Percentiles rank a stretch among this genome's conserved stretches.
phyloP scores from a whole-genome alignment of 2,329 filamentous ascomycete species.

The Arthrobotrys megalospora region DNA sequence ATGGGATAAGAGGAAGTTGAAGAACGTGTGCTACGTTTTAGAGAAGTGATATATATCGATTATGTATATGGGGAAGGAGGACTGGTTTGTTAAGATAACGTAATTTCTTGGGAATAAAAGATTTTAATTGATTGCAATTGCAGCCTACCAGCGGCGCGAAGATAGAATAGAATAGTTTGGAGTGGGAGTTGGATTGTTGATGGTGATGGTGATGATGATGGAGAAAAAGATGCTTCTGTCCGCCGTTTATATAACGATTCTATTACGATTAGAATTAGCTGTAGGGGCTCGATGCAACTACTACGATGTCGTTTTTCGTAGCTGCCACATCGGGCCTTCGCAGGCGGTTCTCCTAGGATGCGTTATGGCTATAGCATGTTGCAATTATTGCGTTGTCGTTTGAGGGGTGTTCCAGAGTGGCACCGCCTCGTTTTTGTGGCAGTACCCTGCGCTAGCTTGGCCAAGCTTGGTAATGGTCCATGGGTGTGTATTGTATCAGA shows the following conservation, averaged over 20 bases:
- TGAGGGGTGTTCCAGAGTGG: neutral
- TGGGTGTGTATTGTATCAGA: too few species aligned
- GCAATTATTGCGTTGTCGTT: neutral
- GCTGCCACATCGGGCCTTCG: too few species aligned
- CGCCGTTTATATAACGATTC: neutral
- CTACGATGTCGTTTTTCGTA: too few species aligned
- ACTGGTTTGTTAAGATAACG: neutral
- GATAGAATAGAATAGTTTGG: neutral
- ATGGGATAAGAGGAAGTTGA: neutral
- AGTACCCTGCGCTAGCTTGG: too few species aligned
- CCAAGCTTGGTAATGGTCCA: too few species aligned
- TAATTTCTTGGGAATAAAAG: neutral
- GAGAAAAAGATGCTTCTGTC: neutral
- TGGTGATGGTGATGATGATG: neutral
- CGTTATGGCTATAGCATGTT: too few species aligned
- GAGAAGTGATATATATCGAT: neutral
- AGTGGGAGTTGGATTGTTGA: neutral
- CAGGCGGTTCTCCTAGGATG: too few species aligned
- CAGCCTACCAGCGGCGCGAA: constrained; percentile 3
- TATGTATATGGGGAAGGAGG: neutral
- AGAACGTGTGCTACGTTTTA: neutral
- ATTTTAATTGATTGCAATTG: too few species aligned
- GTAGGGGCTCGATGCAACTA: too few species aligned
- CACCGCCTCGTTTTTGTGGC: neutral
- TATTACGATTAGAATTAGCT: neutral